Conservation (phyloP, 768 basidiomycete genomes). For the Tulasnella sp. region DNA sequence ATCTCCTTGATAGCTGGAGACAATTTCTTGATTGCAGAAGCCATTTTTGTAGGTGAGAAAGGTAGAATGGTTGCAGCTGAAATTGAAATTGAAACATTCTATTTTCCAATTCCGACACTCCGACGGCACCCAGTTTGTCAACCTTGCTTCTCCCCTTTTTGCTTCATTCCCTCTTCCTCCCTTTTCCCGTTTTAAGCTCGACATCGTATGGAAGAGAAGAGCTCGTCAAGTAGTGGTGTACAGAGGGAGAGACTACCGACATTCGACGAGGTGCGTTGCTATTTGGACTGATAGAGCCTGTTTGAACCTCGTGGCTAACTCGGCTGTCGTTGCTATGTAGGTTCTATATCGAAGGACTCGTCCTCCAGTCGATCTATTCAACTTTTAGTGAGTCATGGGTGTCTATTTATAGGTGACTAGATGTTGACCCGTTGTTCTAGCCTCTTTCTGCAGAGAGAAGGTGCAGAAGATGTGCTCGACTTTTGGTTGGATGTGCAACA, state of each 20-base stretch:
- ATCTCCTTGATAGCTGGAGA: conserved; percentile 70
- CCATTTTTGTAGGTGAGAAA: conserved; percentile 22
- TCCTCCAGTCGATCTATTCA: conserved; percentile 95
- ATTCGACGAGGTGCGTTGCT: conserved; percentile 9
- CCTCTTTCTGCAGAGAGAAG: conserved; percentile 90
- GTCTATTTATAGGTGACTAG: neutral
- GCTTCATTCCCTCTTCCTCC: conserved; percentile 1
- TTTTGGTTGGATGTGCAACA: conserved; percentile 99
- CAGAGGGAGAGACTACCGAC: conserved; percentile 12
- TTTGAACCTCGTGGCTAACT: conserved; percentile 12
- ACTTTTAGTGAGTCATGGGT: conserved; percentile 78
- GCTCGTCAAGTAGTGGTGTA: no score
- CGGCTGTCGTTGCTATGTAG: conserved; percentile 39
- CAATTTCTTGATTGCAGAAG: conserved; percentile 57
- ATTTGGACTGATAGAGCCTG: neutral
- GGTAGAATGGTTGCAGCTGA: conserved; percentile 3
- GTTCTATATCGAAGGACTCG: conserved; percentile 81
- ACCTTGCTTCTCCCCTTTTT: neutral
- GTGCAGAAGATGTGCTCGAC: conserved; percentile 90
- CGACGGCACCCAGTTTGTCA: neutral
- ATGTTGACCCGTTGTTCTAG: conserved; percentile 31
- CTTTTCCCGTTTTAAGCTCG: conserved; percentile 1
- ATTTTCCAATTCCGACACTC: neutral
- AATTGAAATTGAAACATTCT: conserved; percentile 10
- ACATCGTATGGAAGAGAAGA: conserved; percentile 7